Conservation (phyloP, 495 filamentous ascomycete species). For the Articulospora tetracladia region DNA sequence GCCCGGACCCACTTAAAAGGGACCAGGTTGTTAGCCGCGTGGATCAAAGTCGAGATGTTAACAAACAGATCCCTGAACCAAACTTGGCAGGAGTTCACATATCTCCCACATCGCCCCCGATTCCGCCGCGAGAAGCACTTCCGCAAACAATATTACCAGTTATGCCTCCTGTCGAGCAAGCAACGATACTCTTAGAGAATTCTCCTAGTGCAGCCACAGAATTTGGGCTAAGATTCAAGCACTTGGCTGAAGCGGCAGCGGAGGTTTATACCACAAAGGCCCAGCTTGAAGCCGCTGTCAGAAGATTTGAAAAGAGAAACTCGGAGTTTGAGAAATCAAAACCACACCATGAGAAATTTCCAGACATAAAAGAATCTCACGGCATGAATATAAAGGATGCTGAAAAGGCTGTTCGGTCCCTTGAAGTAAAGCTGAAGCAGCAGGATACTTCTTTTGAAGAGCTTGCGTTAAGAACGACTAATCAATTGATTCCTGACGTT, state of each 20-base stretch:
- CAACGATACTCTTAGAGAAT: no score
- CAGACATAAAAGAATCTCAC: constrained; percentile 11
- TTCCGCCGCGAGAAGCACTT: background rate
- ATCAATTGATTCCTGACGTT: background rate
- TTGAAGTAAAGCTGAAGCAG: background rate
- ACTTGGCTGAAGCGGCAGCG: background rate
- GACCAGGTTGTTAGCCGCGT: no score
- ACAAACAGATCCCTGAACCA: no score
- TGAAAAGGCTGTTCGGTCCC: background rate
- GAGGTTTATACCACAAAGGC: background rate
- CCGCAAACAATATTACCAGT: background rate
- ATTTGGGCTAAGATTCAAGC: background rate
- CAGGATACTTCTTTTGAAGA: background rate
- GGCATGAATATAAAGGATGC: background rate
- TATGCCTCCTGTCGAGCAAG: background rate
- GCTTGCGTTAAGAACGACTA: background rate
- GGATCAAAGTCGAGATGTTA: no score
- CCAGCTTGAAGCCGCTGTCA: background rate
- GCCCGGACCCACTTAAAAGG: no score
- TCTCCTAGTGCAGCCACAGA: no score
- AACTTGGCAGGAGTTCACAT: background rate
- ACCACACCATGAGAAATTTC: constrained; percentile 10
- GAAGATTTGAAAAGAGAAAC: background rate
- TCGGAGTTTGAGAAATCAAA: constrained; percentile 10
- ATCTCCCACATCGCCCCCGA: background rate